Evolutionary conservation across 2,329 filamentous ascomycete species (phyloP).

Genomic region (Fusarium citri): DNA sequence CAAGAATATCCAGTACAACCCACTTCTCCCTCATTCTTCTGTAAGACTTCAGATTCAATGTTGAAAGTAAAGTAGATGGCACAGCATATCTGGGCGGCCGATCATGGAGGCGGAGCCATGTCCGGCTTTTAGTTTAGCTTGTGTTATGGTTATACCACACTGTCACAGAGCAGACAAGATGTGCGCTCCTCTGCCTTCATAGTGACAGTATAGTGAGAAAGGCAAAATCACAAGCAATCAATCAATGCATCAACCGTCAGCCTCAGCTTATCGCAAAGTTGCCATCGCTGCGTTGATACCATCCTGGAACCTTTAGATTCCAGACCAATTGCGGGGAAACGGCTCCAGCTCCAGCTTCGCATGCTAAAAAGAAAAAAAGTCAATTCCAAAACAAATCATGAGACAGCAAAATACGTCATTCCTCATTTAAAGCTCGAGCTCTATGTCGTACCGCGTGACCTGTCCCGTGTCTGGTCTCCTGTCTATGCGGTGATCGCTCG

Average conservation of each 20-base stretch:
- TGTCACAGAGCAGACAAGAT: conserved; percentile 4
- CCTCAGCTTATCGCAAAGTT: conserved; percentile 22
- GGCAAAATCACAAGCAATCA: not conserved
- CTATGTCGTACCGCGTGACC: conserved; percentile 10
- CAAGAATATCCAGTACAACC: not conserved
- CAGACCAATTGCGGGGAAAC: conserved; percentile 21
- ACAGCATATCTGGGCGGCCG: not conserved
- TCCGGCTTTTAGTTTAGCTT: not conserved
- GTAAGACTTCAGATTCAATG: not conserved
- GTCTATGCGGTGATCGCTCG: conserved; percentile 25
- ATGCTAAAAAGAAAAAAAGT: not conserved
- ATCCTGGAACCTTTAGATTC: conserved; percentile 1
- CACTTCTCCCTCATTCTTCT: not conserved
- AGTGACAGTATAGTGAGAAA: not conserved
- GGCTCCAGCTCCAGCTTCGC: conserved; percentile 5
- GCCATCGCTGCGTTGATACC: conserved; percentile 25
- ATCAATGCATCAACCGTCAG: not conserved
- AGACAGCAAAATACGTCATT: conserved; percentile 33
- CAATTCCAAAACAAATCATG: conserved; percentile 23
- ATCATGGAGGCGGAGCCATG: not conserved
- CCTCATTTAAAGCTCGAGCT: conserved; percentile 4
- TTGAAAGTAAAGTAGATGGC: not conserved
- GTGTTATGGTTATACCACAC: not conserved
- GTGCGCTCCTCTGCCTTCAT: not conserved
- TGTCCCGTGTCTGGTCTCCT: not conserved